phyloP scores from a whole-genome alignment of 176 grass and related monocot species.

The Oryza rufipogon region DNA sequence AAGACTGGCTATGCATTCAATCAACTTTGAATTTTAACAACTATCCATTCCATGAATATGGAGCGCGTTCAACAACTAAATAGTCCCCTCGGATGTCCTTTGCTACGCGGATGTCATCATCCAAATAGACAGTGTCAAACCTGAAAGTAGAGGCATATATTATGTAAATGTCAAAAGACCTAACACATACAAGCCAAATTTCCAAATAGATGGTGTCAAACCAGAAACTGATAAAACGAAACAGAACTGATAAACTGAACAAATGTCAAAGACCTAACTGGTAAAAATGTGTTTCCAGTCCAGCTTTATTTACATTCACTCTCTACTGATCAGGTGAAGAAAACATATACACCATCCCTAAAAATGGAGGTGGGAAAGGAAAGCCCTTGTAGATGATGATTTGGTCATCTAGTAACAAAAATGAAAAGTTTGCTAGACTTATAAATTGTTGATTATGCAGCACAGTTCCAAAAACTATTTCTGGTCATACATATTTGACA shows the following conservation, averaged over 20 bases:
- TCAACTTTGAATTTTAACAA: constrained; percentile 8
- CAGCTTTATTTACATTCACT: neutral
- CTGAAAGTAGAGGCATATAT: constrained; percentile 41
- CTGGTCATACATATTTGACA: too few species aligned
- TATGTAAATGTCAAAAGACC: neutral
- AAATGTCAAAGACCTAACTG: constrained; percentile 4
- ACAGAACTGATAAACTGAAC: constrained; percentile 3
- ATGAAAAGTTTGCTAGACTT: neutral
- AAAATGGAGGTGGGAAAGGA: neutral
- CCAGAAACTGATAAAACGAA: constrained; percentile 42
- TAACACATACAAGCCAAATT: too few species aligned
- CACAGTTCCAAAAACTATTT: too few species aligned
- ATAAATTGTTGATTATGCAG: neutral
- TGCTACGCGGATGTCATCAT: constrained; percentile 81
- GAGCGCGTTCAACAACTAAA: constrained; percentile 86
- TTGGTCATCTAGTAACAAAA: neutral
- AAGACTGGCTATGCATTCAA: neutral
- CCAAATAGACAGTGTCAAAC: constrained; percentile 98
- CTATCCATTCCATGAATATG: constrained; percentile 81
- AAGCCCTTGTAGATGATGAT: neutral
- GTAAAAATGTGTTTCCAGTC: neutral
- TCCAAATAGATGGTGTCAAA: constrained; percentile 98
- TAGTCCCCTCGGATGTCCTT: constrained; percentile 95
- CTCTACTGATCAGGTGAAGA: neutral
- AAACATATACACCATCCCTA: neutral